Evolutionary conservation across 768 basidiomycete species (phyloP).

Genomic region (Lactarius sp.): DNA sequence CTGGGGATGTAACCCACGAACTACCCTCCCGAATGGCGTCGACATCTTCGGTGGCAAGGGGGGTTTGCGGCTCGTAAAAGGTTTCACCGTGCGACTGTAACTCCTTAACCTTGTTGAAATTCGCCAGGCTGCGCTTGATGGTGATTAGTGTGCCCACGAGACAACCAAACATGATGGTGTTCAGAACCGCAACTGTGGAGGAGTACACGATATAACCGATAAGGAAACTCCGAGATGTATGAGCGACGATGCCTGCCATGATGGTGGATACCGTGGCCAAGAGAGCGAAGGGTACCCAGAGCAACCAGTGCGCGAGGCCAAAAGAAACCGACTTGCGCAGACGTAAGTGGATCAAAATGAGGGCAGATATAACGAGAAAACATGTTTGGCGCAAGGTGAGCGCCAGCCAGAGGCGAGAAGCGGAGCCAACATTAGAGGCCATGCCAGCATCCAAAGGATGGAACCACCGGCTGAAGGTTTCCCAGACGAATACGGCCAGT

Average conservation of each 20-base stretch:
- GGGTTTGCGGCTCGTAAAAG: slow-evolving; percentile 53
- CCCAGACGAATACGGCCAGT: slow-evolving; percentile 61
- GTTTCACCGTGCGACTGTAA: slow-evolving; percentile 35
- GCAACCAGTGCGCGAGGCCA: slow-evolving; percentile 65
- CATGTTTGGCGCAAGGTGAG: slow-evolving; percentile 65
- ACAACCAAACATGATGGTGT: slow-evolving; percentile 50
- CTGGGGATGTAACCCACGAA: slow-evolving; percentile 75
- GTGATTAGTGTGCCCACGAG: slow-evolving; percentile 57
- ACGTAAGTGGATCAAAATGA: slow-evolving; percentile 67
- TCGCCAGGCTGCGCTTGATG: slow-evolving; percentile 60
- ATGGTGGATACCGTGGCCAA: slow-evolving; percentile 53
- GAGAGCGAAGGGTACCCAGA: slow-evolving; percentile 61
- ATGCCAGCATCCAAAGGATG: slow-evolving; percentile 34
- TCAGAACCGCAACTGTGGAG: slow-evolving; percentile 46
- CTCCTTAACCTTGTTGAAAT: slow-evolving; percentile 47
- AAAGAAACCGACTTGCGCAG: slow-evolving; percentile 66
- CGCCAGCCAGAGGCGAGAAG: slow-evolving; percentile 63
- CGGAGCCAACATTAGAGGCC: slow-evolving; percentile 47
- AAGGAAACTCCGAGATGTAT: slow-evolving; percentile 51
- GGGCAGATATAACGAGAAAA: slow-evolving; percentile 52
- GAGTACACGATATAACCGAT: slow-evolving; percentile 58
- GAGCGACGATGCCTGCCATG: slow-evolving; percentile 53
- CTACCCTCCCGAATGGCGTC: slow-evolving; percentile 69
- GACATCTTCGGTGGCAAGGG: slow-evolving; percentile 67
- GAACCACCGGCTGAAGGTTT: slow-evolving; percentile 49